Percentiles rank a stretch among this genome's conserved stretches.
phyloP scores from a whole-genome alignment of 1,284 basidiomycete genomes.

The Retiboletus flavoniger region DNA sequence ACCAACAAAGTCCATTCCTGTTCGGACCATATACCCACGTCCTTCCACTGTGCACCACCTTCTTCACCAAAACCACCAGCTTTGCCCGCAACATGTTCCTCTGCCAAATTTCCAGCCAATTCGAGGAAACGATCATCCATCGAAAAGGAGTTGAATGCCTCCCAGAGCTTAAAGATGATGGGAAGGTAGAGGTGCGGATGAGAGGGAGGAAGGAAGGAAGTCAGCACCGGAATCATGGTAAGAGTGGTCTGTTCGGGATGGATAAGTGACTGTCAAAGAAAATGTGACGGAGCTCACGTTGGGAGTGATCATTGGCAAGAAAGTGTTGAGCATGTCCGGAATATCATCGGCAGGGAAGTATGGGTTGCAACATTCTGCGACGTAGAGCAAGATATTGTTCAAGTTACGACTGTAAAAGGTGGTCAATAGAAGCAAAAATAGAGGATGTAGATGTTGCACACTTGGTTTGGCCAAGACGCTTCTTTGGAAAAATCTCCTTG shows the following conservation, averaged over 20 bases:
- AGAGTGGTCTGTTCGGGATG: slow-evolving; percentile 49
- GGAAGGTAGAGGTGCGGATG: slow-evolving; percentile 71
- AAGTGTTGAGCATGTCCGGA: slow-evolving; percentile 85
- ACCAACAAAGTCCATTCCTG: slow-evolving; percentile 85
- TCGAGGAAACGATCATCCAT: slow-evolving; percentile 87
- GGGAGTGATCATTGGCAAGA: slow-evolving; percentile 49
- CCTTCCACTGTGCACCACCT: slow-evolving; percentile 63
- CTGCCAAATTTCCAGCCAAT: slow-evolving; percentile 71
- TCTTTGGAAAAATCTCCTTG: slow-evolving; percentile 64
- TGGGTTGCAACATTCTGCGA: slow-evolving; percentile 78
- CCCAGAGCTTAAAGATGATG: slow-evolving; percentile 79
- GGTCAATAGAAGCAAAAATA: slow-evolving; percentile 10
- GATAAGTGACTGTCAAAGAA: not conserved
- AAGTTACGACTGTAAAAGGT: slow-evolving; percentile 26
- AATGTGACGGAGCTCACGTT: slow-evolving; percentile 23
- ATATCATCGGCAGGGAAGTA: slow-evolving; percentile 92
- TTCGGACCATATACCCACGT: slow-evolving; percentile 87
- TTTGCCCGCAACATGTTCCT: slow-evolving; percentile 73
- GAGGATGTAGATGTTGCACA: slow-evolving; percentile 47
- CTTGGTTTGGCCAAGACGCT: slow-evolving; percentile 37
- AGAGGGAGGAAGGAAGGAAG: slow-evolving; percentile 74
- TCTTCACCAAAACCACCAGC: slow-evolving; percentile 51
- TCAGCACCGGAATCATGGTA: slow-evolving; percentile 68
- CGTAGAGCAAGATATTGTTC: slow-evolving; percentile 46
- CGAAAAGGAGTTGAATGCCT: slow-evolving; percentile 77